Evolutionary conservation across 2,329 filamentous ascomycete species (phyloP).

Genomic region (Fusarium sp.): DNA sequence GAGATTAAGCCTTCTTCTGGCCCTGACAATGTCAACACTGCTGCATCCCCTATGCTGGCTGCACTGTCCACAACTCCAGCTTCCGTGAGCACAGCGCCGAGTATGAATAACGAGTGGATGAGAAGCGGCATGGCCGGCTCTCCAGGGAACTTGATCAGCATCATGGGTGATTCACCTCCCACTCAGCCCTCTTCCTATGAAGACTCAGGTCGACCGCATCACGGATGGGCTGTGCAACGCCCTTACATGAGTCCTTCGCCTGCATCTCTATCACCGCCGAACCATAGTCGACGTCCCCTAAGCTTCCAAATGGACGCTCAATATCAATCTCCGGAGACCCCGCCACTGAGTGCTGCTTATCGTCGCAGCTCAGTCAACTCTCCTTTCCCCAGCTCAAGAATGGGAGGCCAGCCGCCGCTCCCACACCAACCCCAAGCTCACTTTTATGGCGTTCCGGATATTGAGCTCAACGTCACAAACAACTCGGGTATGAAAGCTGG

Average conservation of each 20-base stretch:
- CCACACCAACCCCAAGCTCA: conserved; percentile 81
- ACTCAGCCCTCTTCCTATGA: conserved; percentile 65
- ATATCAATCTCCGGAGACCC: conserved; percentile 56
- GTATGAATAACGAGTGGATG: conserved; percentile 60
- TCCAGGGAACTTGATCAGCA: conserved; percentile 64
- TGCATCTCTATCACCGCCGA: conserved; percentile 55
- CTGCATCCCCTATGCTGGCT: conserved; percentile 60
- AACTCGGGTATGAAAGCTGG: conserved; percentile 69
- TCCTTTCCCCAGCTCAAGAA: conserved; percentile 58
- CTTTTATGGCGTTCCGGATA: conserved; percentile 79
- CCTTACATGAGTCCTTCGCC: conserved; percentile 58
- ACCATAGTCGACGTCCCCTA: conserved; percentile 57
- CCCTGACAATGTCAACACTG: conserved; percentile 57
- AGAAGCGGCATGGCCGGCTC: conserved; percentile 59
- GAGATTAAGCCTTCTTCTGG: conserved; percentile 57
- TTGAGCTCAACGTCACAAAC: conserved; percentile 74
- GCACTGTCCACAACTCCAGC: conserved; percentile 62
- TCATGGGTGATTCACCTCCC: conserved; percentile 64
- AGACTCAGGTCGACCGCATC: conserved; percentile 57
- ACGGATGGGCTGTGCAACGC: conserved; percentile 60
- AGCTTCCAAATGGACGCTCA: conserved; percentile 66
- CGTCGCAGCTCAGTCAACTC: conserved; percentile 64
- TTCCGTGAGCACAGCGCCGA: conserved; percentile 60
- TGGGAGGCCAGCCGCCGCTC: conserved; percentile 68
- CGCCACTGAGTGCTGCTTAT: conserved; percentile 51